A percentile compares a stretch with the other conserved stretches of the same genome.
phyloP scores from a whole-genome alignment of 495 filamentous ascomycete species.

The Cenococcum geophilum region DNA sequence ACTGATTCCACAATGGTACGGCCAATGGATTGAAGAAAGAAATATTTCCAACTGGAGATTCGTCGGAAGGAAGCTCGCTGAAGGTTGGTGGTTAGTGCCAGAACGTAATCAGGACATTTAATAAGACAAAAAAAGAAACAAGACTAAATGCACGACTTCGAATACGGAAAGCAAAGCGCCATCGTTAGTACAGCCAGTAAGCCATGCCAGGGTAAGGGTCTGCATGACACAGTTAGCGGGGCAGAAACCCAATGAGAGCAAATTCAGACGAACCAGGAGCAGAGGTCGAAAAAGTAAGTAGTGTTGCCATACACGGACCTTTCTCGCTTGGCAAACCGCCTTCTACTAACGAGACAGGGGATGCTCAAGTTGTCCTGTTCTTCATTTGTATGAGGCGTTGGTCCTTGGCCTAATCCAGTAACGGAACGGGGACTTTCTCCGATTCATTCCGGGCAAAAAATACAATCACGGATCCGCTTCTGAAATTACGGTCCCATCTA shows the following conservation, averaged over 20 bases:
- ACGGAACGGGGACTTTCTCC: background rate
- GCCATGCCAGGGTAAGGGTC: background rate
- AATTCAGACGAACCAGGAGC: background rate
- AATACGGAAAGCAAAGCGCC: constrained; percentile 5
- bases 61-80: constrained; percentile 28
- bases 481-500: background rate
- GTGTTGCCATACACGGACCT: background rate
- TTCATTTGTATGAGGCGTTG: background rate
- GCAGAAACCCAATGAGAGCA: background rate
- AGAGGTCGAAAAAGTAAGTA: background rate
- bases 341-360: background rate
- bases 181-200: constrained; percentile 9
- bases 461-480: background rate
- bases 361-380: background rate
- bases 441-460: background rate
- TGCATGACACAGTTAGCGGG: background rate
- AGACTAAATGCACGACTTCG: background rate
- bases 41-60: constrained; percentile 17
- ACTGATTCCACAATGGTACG: constrained; percentile 33
- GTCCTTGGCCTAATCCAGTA: background rate
- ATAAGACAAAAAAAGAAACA: constrained; percentile 20
- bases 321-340: background rate
- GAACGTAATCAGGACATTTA: constrained; percentile 1
- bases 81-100: constrained; percentile 24
- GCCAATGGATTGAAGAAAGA: constrained; percentile 21